phyloP scores from a whole-genome alignment of 2,329 filamentous ascomycete genomes.

The Ophiostoma australiae region DNA sequence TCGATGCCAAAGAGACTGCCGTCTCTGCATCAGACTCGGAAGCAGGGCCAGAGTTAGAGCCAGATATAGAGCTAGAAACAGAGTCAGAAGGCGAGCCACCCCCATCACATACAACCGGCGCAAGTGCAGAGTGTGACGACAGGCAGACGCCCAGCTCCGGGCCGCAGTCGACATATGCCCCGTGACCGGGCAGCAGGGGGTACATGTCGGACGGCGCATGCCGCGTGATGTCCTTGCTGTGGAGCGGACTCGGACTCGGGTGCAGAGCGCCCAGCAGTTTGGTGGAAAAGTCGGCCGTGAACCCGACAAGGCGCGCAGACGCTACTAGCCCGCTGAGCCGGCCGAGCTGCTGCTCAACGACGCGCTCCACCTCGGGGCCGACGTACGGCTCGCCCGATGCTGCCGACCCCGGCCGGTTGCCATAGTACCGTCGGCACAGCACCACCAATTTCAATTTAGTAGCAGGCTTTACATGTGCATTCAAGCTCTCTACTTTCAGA shows the following conservation, averaged over 20 bases:
- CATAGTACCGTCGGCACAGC: conserved; percentile 20
- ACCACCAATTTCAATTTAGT: background rate
- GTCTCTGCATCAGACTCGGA: no score
- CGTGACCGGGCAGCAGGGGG: conserved; percentile 33
- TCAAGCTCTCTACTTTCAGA: background rate
- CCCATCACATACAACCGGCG: conserved; percentile 4
- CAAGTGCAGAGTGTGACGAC: conserved; percentile 15
- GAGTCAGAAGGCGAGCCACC: background rate
- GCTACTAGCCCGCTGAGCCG: conserved; percentile 33
- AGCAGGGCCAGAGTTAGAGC: background rate
- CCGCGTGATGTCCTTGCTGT: conserved; percentile 24
- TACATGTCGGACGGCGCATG: conserved; percentile 33
- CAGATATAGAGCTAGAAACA: background rate
- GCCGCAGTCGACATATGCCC: conserved; percentile 27
- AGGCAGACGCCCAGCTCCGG: conserved; percentile 15
- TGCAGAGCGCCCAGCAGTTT: background rate
- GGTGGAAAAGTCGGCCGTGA: conserved; percentile 24
- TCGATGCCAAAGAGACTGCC: background rate
- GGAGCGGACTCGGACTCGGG: background rate
- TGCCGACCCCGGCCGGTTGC: conserved; percentile 25
- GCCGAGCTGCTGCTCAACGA: conserved; percentile 35
- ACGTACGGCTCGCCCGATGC: conserved; percentile 29
- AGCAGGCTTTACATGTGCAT: no score
- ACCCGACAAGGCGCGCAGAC: conserved; percentile 38
- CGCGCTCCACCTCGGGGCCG: conserved; percentile 25